These are phyloP conservation scores for Salix udensis DNA, from an alignment of 345 rosid genomes.

Conservation along the genomic window DNA sequence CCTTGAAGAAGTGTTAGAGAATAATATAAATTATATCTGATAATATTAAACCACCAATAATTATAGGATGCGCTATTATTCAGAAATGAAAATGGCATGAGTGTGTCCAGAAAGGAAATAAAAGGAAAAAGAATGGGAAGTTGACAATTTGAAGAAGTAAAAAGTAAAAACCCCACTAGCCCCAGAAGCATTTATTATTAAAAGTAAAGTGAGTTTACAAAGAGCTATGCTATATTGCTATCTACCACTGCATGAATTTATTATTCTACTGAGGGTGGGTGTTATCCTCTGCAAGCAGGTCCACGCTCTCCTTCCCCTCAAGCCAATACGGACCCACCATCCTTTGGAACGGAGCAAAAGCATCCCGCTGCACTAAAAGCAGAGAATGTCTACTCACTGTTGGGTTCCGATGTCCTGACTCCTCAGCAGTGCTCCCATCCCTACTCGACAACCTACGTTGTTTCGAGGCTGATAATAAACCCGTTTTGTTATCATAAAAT, in stretches of 20 bases:
- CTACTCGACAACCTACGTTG: neutral
- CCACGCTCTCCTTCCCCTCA: neutral
- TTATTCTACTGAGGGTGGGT: constrained; percentile 13
- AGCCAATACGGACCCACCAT: constrained; percentile 10
- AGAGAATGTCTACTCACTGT: constrained; percentile 23
- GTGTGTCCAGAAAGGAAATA: neutral
- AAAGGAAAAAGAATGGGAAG: neutral
- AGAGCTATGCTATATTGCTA: constrained; percentile 14
- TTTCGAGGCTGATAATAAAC: neutral
- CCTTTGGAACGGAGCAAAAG: neutral
- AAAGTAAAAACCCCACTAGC: neutral
- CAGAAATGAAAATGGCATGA: neutral
- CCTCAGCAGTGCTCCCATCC: neutral
- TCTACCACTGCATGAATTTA: constrained; percentile 14
- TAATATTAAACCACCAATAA: too few relatives aligned
- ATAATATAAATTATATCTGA: too few relatives aligned
- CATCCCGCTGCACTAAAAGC: neutral
- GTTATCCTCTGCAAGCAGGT: constrained; percentile 13
- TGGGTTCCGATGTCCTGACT: constrained; percentile 2
- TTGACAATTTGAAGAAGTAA: neutral
- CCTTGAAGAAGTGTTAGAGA: accelerated
- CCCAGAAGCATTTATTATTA: constrained; percentile 28
- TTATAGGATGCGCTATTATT: neutral
- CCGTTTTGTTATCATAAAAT: neutral
- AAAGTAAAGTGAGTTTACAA: constrained; percentile 15